Evolutionary conservation across 192 early-diverging fungal genomes (phyloP).

Genomic region (Coemansia asiatica): DNA sequence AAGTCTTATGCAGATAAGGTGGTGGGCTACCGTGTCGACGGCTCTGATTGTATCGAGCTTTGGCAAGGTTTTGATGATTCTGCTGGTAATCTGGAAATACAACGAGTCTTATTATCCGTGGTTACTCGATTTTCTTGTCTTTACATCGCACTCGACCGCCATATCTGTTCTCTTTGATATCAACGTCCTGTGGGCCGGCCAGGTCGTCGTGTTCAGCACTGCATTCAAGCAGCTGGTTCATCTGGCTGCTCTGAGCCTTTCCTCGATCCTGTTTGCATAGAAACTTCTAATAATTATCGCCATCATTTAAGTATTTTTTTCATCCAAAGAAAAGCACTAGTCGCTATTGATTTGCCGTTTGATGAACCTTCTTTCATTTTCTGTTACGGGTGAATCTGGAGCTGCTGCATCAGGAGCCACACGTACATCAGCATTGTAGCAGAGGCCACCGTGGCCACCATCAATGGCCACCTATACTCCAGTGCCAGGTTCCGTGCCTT

Average conservation of each 20-base stretch:
- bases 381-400: slow-evolving; percentile 21
- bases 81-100: slow-evolving; percentile 93
- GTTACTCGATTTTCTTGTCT: slow-evolving; percentile 73
- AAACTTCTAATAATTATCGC: too few species aligned
- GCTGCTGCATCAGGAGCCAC: slow-evolving; percentile 45
- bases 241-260: slow-evolving; percentile 13
- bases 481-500: slow-evolving; percentile 44
- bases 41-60: slow-evolving; percentile 81
- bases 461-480: slow-evolving; percentile 41
- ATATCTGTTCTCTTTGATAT: slow-evolving; percentile 55
- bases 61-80: slow-evolving; percentile 81
- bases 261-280: slow-evolving; percentile 20
- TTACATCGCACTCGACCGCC: slow-evolving; percentile 75
- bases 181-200: slow-evolving; percentile 33
- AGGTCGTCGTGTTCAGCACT: slow-evolving; percentile 41
- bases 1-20: slow-evolving; percentile 18
- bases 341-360: too few species aligned
- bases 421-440: slow-evolving; percentile 49
- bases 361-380: too few species aligned
- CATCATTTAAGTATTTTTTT: too few species aligned
- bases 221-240: slow-evolving; percentile 49
- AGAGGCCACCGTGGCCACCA: slow-evolving; percentile 42
- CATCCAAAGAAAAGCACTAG: too few species aligned
- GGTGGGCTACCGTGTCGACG: slow-evolving; percentile 52
- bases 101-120: slow-evolving; percentile 77